These are phyloP conservation scores for Kluyveromyces wickerhamii DNA, from an alignment of 805 yeast genomes.

Conservation along the genomic window DNA sequence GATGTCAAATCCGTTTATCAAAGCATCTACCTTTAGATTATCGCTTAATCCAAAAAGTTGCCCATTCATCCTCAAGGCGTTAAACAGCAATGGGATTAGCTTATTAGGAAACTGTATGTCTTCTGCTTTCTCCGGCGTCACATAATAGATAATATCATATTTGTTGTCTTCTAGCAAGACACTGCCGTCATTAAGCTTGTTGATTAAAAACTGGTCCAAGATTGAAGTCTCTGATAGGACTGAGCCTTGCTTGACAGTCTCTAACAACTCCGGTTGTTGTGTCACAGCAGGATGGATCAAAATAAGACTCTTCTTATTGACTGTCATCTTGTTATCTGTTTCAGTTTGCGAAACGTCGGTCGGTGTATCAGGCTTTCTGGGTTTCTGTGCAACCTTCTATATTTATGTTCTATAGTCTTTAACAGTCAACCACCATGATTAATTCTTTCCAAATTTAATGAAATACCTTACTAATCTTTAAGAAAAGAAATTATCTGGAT, in stretches of 20 bases:
- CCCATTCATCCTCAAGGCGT: conserved; percentile 38
- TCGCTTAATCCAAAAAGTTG: conserved; percentile 43
- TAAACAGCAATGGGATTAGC: conserved; percentile 34
- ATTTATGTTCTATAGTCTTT: no score
- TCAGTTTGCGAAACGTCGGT: no score
- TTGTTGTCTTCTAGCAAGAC: conserved; percentile 32
- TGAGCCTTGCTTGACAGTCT: conserved; percentile 28
- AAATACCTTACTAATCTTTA: no score
- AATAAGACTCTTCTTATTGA: conserved; percentile 29
- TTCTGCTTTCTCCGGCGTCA: conserved; percentile 46
- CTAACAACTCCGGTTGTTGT: conserved; percentile 43
- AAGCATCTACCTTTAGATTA: conserved; percentile 42
- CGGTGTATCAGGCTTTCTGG: no score
- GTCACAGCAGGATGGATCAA: conserved; percentile 63
- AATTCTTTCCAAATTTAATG: no score
- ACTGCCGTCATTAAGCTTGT: conserved; percentile 44
- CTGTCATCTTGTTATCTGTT: no score
- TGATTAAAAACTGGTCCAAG: conserved; percentile 47
- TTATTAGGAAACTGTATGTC: conserved; percentile 39
- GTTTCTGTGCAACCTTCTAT: no score
- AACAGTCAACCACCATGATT: no score
- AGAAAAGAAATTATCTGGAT: no score
- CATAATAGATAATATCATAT: conserved; percentile 41
- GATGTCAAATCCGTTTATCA: conserved; percentile 53
- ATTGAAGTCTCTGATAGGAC: conserved; percentile 26